Evolutionary conservation across 2,329 filamentous ascomycete genomes (phyloP).

Genomic region (Fusarium sp.): DNA sequence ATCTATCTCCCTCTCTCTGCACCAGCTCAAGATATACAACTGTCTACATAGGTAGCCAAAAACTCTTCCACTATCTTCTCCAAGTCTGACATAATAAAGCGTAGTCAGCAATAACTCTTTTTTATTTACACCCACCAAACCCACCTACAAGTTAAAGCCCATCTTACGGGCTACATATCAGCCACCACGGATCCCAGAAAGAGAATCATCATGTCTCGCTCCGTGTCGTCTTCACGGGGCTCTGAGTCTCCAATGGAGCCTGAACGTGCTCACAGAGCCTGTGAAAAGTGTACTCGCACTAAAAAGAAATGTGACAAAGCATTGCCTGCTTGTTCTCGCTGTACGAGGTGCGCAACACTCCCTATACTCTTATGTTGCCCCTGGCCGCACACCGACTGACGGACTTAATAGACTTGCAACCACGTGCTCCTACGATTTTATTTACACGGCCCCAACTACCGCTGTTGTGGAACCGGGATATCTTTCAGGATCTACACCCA

Average conservation of each 20-base stretch:
- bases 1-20: slow-evolving; percentile 3
- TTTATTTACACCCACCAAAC: slow-evolving; percentile 27
- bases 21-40: slow-evolving; percentile 10
- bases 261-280: slow-evolving; percentile 55
- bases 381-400: background rate
- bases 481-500: slow-evolving; percentile 45
- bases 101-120: slow-evolving; percentile 15
- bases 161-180: slow-evolving; percentile 32
- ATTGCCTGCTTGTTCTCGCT: slow-evolving; percentile 54
- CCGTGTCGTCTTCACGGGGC: slow-evolving; percentile 48
- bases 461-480: slow-evolving; percentile 52
- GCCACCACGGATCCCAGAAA: slow-evolving; percentile 40
- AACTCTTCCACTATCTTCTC: slow-evolving; percentile 12
- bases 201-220: slow-evolving; percentile 46
- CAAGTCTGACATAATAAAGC: slow-evolving; percentile 34
- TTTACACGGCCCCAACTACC: slow-evolving; percentile 55
- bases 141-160: slow-evolving; percentile 11
- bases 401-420: slow-evolving; percentile 45
- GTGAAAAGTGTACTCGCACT: slow-evolving; percentile 57
- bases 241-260: slow-evolving; percentile 52
- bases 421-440: slow-evolving; percentile 56
- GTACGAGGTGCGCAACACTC: slow-evolving; percentile 50
- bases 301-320: slow-evolving; percentile 59
- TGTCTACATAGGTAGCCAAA: slow-evolving; percentile 14
- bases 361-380: background rate